Percentiles rank a stretch among this genome's conserved stretches.
Evolutionary conservation across 1,284 basidiomycete genomes (phyloP).

Genomic region (Entoloma clypeatum): DNA sequence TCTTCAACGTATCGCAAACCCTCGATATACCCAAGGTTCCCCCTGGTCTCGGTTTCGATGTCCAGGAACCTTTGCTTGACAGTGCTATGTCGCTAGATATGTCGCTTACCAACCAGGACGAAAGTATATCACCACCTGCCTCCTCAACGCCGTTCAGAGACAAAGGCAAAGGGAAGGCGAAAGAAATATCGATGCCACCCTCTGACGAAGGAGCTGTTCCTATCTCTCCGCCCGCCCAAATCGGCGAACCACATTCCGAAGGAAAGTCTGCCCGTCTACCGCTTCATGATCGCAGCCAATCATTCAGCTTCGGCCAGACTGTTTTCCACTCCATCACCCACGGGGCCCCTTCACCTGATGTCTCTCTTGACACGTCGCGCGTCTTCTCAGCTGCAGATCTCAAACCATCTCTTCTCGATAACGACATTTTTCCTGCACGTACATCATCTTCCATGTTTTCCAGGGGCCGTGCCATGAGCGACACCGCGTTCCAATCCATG

Average conservation of each 20-base stretch:
- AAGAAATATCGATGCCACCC: slow-evolving; percentile 16
- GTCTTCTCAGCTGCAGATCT: slow-evolving; percentile 18
- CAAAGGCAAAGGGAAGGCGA: slow-evolving; percentile 30
- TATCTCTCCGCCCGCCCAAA: no score
- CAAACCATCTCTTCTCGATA: slow-evolving; percentile 23
- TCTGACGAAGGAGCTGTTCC: no score
- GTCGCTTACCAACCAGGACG: slow-evolving; percentile 13
- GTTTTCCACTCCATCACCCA: slow-evolving; percentile 46
- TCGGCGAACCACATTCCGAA: slow-evolving; percentile 36
- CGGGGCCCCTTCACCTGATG: slow-evolving; percentile 19
- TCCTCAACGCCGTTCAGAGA: slow-evolving; percentile 32
- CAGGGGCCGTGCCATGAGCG: slow-evolving; percentile 53
- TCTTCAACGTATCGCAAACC: slow-evolving; percentile 51
- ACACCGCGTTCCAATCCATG: slow-evolving; percentile 59
- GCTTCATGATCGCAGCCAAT: slow-evolving; percentile 49
- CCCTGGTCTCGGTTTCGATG: slow-evolving; percentile 37
- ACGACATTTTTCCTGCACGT: slow-evolving; percentile 25
- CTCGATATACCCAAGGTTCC: slow-evolving; percentile 47
- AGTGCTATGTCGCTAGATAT: slow-evolving; percentile 35
- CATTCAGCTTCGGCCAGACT: slow-evolving; percentile 60
- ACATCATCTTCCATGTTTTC: slow-evolving; percentile 23
- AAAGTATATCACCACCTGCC: slow-evolving; percentile 10
- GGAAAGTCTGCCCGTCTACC: slow-evolving; percentile 34
- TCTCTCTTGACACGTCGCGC: slow-evolving; percentile 22
- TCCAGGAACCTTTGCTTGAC: slow-evolving; percentile 41